Percentiles rank a stretch among this genome's conserved stretches.
phyloP scores from a whole-genome alignment of 2,329 filamentous ascomycete genomes.

The Talaromyces sp. region DNA sequence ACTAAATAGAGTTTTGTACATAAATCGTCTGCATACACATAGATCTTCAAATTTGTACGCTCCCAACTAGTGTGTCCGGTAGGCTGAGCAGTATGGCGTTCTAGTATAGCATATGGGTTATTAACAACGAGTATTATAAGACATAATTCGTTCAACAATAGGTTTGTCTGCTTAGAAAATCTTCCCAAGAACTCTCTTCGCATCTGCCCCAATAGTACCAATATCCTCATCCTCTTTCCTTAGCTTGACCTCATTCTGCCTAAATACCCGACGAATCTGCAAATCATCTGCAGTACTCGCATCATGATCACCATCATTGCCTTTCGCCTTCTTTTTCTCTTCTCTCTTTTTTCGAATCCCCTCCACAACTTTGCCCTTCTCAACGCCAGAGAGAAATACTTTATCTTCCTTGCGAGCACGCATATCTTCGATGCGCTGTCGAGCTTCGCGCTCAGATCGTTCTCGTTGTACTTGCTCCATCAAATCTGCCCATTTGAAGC shows the following conservation, averaged over 20 bases:
- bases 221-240: constrained; percentile 28
- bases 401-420: constrained; percentile 44
- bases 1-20: neutral
- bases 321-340: constrained; percentile 35
- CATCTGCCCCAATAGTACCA: constrained; percentile 34
- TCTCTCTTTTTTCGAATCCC: constrained; percentile 46
- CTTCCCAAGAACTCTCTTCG: constrained; percentile 45
- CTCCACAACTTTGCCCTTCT: constrained; percentile 39
- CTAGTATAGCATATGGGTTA: neutral
- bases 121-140: neutral
- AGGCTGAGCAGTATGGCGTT: neutral
- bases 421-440: constrained; percentile 41
- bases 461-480: constrained; percentile 46
- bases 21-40: neutral
- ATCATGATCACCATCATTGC: constrained; percentile 23
- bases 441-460: constrained; percentile 41
- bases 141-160: neutral
- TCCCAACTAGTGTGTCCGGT: neutral
- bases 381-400: constrained; percentile 42
- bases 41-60: neutral
- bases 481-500: constrained; percentile 44
- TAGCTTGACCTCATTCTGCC: constrained; percentile 39
- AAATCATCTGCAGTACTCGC: constrained; percentile 15
- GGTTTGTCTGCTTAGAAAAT: constrained; percentile 37
- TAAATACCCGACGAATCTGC: constrained; percentile 37